phyloP scores from a whole-genome alignment of 768 basidiomycete genomes.

The Postia placenta region DNA sequence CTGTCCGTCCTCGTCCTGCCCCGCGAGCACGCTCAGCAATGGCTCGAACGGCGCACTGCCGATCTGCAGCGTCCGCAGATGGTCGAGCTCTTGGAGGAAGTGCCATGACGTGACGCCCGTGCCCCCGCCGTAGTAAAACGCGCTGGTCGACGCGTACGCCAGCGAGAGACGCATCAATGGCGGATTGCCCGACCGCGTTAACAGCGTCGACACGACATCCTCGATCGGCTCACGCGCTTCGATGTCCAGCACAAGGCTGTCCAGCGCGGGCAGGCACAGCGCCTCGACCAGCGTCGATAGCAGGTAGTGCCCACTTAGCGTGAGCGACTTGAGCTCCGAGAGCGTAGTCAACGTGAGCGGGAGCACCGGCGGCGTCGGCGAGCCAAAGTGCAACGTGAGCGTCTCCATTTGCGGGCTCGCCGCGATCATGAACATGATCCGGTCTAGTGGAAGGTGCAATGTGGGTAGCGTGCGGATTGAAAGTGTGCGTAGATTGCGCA shows the following conservation, averaged over 20 bases:
- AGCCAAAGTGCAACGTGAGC: constrained; percentile 57
- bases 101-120: constrained; percentile 61
- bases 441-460: constrained; percentile 57
- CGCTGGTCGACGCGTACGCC: constrained; percentile 43
- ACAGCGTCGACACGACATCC: constrained; percentile 57
- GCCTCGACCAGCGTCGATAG: constrained; percentile 57
- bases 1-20: constrained; percentile 53
- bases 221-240: constrained; percentile 73
- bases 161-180: constrained; percentile 57
- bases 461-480: constrained; percentile 63
- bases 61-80: constrained; percentile 53
- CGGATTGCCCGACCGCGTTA: constrained; percentile 54
- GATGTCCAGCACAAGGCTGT: constrained; percentile 59
- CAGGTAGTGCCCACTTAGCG: constrained; percentile 61
- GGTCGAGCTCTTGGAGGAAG: constrained; percentile 53
- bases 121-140: constrained; percentile 49
- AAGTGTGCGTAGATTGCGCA: constrained; percentile 51
- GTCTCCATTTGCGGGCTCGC: constrained; percentile 51
- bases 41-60: constrained; percentile 65
- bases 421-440: constrained; percentile 58
- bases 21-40: constrained; percentile 49
- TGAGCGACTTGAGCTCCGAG: constrained; percentile 46
- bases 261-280: constrained; percentile 51
- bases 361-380: constrained; percentile 55
- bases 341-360: constrained; percentile 52